Conservation (phyloP, 2,329 filamentous ascomycete genomes). For the Monosporascus cannonballus region DNA sequence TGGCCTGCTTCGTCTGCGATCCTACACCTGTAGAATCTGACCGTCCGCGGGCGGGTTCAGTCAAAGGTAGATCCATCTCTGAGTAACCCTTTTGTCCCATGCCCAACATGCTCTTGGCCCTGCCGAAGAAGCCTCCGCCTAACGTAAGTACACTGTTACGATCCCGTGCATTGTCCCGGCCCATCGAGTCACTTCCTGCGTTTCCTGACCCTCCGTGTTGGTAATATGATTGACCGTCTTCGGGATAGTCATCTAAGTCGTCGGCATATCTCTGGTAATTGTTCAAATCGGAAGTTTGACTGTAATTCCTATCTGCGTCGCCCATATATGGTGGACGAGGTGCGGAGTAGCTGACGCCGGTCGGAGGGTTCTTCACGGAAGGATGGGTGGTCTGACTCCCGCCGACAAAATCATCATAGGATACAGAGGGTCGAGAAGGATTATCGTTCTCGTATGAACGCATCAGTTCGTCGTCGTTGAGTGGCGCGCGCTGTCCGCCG, state of each 20-base stretch:
- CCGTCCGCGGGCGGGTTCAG: constrained; percentile 56
- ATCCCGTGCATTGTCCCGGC: constrained; percentile 56
- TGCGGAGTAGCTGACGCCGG: constrained; percentile 20
- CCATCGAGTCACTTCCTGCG: constrained; percentile 36
- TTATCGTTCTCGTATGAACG: constrained; percentile 63
- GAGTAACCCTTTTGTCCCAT: constrained; percentile 79
- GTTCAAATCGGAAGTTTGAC: constrained; percentile 74
- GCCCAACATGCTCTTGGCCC: constrained; percentile 83
- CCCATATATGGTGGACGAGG: constrained; percentile 37
- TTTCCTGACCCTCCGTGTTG: constrained; percentile 58
- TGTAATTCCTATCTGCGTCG: constrained; percentile 42
- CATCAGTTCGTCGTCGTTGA: constrained; percentile 75
- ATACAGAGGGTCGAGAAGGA: constrained; percentile 73
- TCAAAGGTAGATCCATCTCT: constrained; percentile 96
- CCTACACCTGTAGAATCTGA: constrained; percentile 17
- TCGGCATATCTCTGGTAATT: constrained; percentile 91
- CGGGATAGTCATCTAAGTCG: constrained; percentile 75
- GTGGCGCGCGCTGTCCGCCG: constrained; percentile 67
- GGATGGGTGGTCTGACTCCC: constrained; percentile 47
- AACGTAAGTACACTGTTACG: constrained; percentile 85
- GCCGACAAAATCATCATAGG: constrained; percentile 93
- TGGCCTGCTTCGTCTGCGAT: constrained; percentile 40
- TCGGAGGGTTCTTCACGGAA: constrained; percentile 33
- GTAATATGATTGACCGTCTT: constrained; percentile 77
- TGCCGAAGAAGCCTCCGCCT: constrained; percentile 80